A percentile compares a stretch with the other conserved stretches of the same genome.
phyloP scores from a whole-genome alignment of 1,139 yeast species.

The Hansenula lynferdii region DNA sequence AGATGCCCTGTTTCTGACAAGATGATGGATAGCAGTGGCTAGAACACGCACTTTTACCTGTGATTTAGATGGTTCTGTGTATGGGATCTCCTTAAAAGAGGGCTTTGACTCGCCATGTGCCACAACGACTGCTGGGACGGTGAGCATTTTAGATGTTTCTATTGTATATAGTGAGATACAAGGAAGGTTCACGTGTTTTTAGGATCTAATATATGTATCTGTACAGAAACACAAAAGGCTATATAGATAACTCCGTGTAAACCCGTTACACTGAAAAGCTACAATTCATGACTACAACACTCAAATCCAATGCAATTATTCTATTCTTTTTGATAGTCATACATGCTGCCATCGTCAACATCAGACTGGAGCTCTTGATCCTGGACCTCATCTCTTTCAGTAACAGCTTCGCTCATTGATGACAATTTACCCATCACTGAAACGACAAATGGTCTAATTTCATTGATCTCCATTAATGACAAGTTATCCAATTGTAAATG shows the following conservation, averaged over 20 bases:
- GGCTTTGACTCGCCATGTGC: neutral
- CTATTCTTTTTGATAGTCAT: conserved; percentile 1
- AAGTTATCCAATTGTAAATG: conserved; percentile 82
- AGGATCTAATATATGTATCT: too few relatives aligned
- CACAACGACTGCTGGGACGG: conserved; percentile 1
- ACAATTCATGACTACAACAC: too few relatives aligned
- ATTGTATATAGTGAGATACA: too few relatives aligned
- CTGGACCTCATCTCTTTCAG: conserved; percentile 21
- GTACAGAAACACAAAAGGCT: too few relatives aligned
- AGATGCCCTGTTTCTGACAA: conserved; percentile 7
- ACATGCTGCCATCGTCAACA: neutral
- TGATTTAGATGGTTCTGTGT: neutral
- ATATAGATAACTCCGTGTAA: too few relatives aligned
- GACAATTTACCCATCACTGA: conserved; percentile 76
- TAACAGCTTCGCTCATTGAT: conserved; percentile 41
- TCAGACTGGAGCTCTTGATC: conserved; percentile 10
- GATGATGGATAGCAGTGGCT: conserved; percentile 7
- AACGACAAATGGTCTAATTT: conserved; percentile 75
- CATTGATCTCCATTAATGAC: conserved; percentile 81
- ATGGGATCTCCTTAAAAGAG: neutral
- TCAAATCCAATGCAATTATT: neutral
- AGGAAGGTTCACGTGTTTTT: too few relatives aligned
- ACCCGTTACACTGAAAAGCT: too few relatives aligned
- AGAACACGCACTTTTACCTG: conserved; percentile 3
- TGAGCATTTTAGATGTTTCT: neutral